phyloP scores from a whole-genome alignment of 352 stramenopile species.

The Globisporangium apiculatum region DNA sequence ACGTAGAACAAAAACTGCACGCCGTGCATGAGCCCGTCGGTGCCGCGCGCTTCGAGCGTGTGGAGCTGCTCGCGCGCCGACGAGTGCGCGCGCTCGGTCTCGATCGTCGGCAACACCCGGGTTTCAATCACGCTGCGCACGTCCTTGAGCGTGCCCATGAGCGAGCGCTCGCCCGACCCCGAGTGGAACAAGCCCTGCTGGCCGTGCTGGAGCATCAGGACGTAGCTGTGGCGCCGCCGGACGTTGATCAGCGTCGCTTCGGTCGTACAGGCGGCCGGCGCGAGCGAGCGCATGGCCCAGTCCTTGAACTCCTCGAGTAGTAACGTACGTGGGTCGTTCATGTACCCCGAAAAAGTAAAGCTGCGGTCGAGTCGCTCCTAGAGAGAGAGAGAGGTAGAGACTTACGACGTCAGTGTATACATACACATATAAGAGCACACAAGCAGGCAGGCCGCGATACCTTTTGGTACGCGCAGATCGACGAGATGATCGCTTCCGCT shows the following conservation, averaged over 20 bases:
- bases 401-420: background rate
- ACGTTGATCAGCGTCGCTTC: constrained; percentile 76
- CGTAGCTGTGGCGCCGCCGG: constrained; percentile 63
- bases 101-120: constrained; percentile 68
- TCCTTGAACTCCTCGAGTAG: constrained; percentile 85
- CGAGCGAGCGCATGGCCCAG: constrained; percentile 78
- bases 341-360: constrained; percentile 73
- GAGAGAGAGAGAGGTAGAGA: background rate
- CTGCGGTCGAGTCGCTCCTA: constrained; percentile 65
- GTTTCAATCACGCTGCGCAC: constrained; percentile 76
- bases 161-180: constrained; percentile 60
- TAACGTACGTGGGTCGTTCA: constrained; percentile 77
- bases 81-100: constrained; percentile 75
- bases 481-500: constrained; percentile 80
- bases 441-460: constrained; percentile 7
- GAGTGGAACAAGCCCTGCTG: constrained; percentile 80
- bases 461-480: constrained; percentile 77
- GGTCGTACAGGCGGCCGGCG: constrained; percentile 63
- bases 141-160: constrained; percentile 78
- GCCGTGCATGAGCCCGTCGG: constrained; percentile 78
- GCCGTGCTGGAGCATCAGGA: constrained; percentile 69
- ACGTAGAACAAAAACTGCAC: constrained; percentile 87
- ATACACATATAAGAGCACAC: background rate
- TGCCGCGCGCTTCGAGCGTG: constrained; percentile 67
- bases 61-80: constrained; percentile 76